phyloP scores from a whole-genome alignment of 345 rosid genomes.

The Corymbia maculata region DNA sequence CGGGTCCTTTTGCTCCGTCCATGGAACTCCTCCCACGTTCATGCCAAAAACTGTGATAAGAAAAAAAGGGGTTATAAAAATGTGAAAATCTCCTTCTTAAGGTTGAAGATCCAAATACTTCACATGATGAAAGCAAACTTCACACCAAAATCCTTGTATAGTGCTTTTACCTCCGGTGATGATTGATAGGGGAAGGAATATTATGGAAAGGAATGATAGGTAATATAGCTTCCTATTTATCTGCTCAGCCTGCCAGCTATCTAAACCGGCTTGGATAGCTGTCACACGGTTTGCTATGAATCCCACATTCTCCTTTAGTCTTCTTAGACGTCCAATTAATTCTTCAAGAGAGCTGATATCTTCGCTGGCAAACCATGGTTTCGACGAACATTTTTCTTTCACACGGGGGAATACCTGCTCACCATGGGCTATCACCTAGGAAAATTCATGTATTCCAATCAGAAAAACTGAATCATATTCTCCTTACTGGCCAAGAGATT shows the following conservation, averaged over 20 bases:
- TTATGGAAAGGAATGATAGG: slow-evolving; percentile 87
- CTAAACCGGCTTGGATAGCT: slow-evolving; percentile 83
- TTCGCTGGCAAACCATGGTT: slow-evolving; percentile 62
- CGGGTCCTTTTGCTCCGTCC: slow-evolving; percentile 77
- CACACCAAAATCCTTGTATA: background rate
- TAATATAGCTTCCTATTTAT: slow-evolving; percentile 88
- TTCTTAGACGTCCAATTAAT: slow-evolving; percentile 67
- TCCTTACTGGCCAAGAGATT: background rate
- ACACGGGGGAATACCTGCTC: slow-evolving; percentile 95
- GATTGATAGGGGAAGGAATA: slow-evolving; percentile 87
- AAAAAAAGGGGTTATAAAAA: too few species aligned
- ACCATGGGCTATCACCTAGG: slow-evolving; percentile 85
- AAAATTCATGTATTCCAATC: background rate
- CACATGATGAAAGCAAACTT: background rate
- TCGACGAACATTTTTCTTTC: slow-evolving; percentile 68
- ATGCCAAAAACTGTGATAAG: slow-evolving; percentile 72
- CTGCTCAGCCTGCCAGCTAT: slow-evolving; percentile 96
- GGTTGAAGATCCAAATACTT: background rate
- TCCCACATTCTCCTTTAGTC: slow-evolving; percentile 88
- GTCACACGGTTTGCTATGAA: slow-evolving; percentile 91
- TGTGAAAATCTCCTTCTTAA: background rate
- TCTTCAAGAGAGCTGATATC: slow-evolving; percentile 69
- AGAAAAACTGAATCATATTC: background rate
- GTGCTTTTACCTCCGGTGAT: slow-evolving; percentile 79
- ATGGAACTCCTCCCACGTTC: slow-evolving; percentile 99